phyloP scores from a whole-genome alignment of 208 protist species.

The Wallacemonas sp. region DNA sequence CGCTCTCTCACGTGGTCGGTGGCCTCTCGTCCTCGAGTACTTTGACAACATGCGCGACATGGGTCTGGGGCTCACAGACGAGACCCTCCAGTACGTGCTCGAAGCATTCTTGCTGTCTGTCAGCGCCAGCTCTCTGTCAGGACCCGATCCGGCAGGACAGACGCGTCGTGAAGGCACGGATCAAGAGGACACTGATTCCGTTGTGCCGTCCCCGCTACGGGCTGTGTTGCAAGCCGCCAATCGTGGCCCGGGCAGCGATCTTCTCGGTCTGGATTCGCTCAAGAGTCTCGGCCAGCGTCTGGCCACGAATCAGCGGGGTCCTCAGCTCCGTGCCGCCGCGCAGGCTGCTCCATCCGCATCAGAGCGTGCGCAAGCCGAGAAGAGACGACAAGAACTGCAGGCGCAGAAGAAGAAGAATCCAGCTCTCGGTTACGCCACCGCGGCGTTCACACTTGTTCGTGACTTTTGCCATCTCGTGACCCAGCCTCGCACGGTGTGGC shows the following conservation, averaged over 20 bases:
- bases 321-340: conserved; percentile 37
- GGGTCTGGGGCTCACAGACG: conserved; percentile 36
- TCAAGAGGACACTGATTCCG: too few relatives aligned
- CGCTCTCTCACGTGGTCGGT: conserved; percentile 43
- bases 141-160: too few relatives aligned
- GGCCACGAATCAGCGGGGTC: conserved; percentile 41
- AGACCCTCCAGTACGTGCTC: conserved; percentile 41
- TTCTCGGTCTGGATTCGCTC: too few relatives aligned
- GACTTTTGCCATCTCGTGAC: conserved; percentile 44
- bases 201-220: background rate
- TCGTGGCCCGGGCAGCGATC: too few relatives aligned
- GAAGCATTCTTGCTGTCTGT: conserved; percentile 29
- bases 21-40: conserved; percentile 52
- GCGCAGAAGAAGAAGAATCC: background rate
- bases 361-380: background rate
- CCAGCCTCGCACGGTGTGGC: conserved; percentile 38
- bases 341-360: background rate
- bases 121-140: background rate
- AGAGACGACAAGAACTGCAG: background rate
- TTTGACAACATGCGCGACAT: conserved; percentile 44
- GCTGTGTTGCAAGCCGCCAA: background rate
- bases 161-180: too few relatives aligned
- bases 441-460: conserved; percentile 36
- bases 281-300: too few relatives aligned
- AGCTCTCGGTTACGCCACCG: conserved; percentile 18